Conservation (phyloP, 495 filamentous ascomycete species). For the Hypoxylon subgilvum region DNA sequence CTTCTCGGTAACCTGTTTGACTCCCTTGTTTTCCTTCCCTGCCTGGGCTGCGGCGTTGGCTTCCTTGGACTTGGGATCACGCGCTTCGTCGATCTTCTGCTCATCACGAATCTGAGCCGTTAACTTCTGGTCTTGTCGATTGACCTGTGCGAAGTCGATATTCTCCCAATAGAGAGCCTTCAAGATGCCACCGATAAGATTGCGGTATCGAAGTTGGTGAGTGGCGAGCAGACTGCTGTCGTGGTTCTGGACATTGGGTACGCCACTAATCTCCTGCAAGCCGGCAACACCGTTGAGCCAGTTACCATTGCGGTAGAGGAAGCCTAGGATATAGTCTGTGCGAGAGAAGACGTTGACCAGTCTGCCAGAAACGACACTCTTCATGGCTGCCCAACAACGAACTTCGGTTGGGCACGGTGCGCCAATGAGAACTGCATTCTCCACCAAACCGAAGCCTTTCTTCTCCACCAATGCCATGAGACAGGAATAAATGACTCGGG, state of each 20-base stretch:
- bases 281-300: conserved; percentile 65
- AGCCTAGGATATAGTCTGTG: conserved; percentile 66
- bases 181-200: conserved; percentile 60
- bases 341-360: conserved; percentile 66
- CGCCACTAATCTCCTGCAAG: conserved; percentile 58
- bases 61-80: no score
- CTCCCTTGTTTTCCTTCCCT: neutral
- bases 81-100: conserved; percentile 37
- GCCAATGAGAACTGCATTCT: conserved; percentile 84
- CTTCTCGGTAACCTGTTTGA: neutral
- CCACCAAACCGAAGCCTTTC: conserved; percentile 82
- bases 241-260: conserved; percentile 63
- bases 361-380: conserved; percentile 60
- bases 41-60: no score
- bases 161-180: conserved; percentile 64
- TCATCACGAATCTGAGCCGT: conserved; percentile 23
- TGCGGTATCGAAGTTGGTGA: conserved; percentile 62
- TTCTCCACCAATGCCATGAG: conserved; percentile 76
- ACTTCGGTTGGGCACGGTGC: conserved; percentile 71
- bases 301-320: conserved; percentile 61
- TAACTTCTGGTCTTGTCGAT: conserved; percentile 47
- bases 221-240: conserved; percentile 60
- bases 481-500: conserved; percentile 84
- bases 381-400: conserved; percentile 59
- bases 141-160: conserved; percentile 52